These are phyloP conservation scores for Phaeosphaeriaceae sp. DNA, from an alignment of 2,329 filamentous ascomycete species.

Conservation along the genomic window DNA sequence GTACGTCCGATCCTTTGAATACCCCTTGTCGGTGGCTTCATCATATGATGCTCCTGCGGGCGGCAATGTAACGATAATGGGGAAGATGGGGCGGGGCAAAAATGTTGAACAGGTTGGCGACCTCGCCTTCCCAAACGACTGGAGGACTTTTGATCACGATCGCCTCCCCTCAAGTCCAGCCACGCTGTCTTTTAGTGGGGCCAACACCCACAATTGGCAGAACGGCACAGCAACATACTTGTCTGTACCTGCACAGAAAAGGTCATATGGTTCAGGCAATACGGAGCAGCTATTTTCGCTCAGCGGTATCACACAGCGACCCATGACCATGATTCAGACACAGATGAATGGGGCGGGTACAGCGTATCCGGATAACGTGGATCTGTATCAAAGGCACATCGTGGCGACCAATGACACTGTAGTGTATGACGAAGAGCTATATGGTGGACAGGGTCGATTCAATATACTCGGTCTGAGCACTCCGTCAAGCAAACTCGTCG, in stretches of 20 bases:
- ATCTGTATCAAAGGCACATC: conserved; percentile 67
- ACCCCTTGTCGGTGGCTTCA: conserved; percentile 68
- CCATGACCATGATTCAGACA: conserved; percentile 13
- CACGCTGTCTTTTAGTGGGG: conserved; percentile 43
- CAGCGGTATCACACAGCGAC: conserved; percentile 49
- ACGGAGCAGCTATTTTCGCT: conserved; percentile 67
- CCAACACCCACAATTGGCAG: conserved; percentile 60
- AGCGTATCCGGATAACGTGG: conserved; percentile 16
- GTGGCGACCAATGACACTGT: conserved; percentile 63
- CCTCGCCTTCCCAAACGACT: conserved; percentile 66
- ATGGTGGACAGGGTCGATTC: conserved; percentile 21
- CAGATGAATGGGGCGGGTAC: conserved; percentile 4
- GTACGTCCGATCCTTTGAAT: conserved; percentile 60
- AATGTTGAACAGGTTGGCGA: conserved; percentile 55
- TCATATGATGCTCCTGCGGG: conserved; percentile 53
- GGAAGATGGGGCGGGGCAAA: conserved; percentile 59
- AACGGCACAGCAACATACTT: conserved; percentile 67
- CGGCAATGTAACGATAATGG: conserved; percentile 56
- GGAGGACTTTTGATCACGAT: conserved; percentile 63
- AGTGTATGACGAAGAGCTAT: conserved; percentile 56
- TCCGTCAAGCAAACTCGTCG: conserved; percentile 15
- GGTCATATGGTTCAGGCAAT: conserved; percentile 61
- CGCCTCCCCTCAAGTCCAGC: conserved; percentile 23
- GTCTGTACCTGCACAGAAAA: conserved; percentile 55
- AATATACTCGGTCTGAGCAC: conserved; percentile 5